Evolutionary conservation across 768 basidiomycete species (phyloP).

Genomic region (Mycena amicta): DNA sequence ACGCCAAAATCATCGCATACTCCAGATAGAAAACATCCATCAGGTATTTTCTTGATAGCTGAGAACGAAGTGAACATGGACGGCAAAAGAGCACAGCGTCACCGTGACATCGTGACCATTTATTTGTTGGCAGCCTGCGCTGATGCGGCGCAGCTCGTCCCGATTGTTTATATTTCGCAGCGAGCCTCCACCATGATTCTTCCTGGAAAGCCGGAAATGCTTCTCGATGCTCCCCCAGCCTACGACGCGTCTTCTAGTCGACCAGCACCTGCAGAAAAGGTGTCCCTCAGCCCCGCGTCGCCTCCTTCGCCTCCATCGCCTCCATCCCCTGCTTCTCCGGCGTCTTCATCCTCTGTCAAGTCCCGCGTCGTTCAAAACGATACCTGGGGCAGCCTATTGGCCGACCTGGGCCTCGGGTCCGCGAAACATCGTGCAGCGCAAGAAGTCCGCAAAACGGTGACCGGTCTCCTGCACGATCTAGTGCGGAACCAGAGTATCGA

Average conservation of each 20-base stretch:
- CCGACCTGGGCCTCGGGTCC: conserved; percentile 5
- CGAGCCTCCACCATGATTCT: not conserved
- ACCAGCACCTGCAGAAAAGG: not conserved
- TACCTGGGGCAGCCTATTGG: conserved; percentile 11
- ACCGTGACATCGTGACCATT: too few species aligned
- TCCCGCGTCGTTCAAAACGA: conserved; percentile 9
- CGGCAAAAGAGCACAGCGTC: too few species aligned
- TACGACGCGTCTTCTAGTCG: not conserved
- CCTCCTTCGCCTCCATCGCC: not conserved
- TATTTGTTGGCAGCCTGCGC: too few species aligned
- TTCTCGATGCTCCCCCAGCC: not conserved
- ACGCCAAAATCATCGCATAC: too few species aligned
- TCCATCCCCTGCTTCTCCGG: conserved; percentile 3
- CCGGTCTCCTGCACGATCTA: conserved; percentile 43
- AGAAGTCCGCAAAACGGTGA: conserved; percentile 34
- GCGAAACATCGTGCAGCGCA: conserved; percentile 32
- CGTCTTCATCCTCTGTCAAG: not conserved
- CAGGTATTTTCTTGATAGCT: too few species aligned
- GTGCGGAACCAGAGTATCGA: conserved; percentile 27
- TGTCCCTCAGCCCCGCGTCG: not conserved
- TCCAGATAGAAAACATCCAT: too few species aligned
- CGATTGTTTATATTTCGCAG: too few species aligned
- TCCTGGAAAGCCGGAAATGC: not conserved
- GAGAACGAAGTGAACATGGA: too few species aligned
- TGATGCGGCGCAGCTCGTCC: too few species aligned